A percentile compares a stretch with the other conserved stretches of the same genome.
These are phyloP conservation scores for Sequoiadendron giganteum DNA, from an alignment of 75 land plant species.

Conservation along the genomic window DNA sequence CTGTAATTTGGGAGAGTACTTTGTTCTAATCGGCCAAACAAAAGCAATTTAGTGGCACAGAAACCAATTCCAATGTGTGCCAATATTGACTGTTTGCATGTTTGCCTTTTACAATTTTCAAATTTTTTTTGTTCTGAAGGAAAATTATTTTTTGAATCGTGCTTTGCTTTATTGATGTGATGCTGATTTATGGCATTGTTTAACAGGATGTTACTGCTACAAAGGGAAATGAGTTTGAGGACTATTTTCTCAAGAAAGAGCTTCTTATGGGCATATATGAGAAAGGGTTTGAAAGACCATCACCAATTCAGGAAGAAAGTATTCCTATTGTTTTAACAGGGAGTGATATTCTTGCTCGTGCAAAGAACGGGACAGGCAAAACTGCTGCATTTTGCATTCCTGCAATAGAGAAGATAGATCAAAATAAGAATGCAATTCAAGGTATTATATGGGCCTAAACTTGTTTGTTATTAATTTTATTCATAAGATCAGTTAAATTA, in stretches of 20 bases:
- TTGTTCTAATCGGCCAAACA: neutral
- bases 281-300: slow-evolving; percentile 95
- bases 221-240: slow-evolving; percentile 98
- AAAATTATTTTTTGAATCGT: neutral
- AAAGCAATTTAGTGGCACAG: neutral
- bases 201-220: slow-evolving; percentile 96
- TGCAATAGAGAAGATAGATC: slow-evolving; percentile 91
- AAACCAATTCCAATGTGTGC: neutral
- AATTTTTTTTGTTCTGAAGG: neutral
- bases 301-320: slow-evolving; percentile 97
- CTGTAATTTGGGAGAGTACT: neutral
- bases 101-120: neutral
- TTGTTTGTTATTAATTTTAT: neutral
- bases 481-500: too few relatives aligned
- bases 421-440: slow-evolving; percentile 87
- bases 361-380: slow-evolving; percentile 97
- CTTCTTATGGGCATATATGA: slow-evolving; percentile 97
- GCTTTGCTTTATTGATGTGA: neutral
- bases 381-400: slow-evolving; percentile 98
- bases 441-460: slow-evolving; percentile 23
- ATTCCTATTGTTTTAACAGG: slow-evolving; percentile 96
- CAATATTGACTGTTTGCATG: neutral
- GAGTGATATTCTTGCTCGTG: slow-evolving; percentile 93
- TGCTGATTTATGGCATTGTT: neutral
- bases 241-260: slow-evolving; percentile 93